Base-by-base conservation (phyloP, 2,329 filamentous ascomycete species). In the Diplocarpon rosae region DNA sequence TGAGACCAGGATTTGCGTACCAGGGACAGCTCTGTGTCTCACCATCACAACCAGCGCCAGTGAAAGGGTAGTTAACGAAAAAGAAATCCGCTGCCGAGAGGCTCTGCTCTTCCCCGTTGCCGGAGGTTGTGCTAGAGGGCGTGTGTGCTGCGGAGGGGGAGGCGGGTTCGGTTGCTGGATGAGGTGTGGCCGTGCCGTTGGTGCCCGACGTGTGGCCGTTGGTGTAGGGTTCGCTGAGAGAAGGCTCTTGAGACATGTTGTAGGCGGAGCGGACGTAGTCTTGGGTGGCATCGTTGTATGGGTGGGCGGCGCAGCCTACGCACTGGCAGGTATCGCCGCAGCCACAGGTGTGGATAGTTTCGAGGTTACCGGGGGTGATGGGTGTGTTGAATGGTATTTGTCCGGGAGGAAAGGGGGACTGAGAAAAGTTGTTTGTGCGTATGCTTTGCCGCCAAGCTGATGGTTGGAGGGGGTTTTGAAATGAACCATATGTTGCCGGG, bases 291-390 rank as follows among this genome's bases (percentile, higher is more conserved):
- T 75, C 69, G 52, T 84, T 84, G 56, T 78, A 81, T 11, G 80
- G 78, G 58, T 84, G 80, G 2, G 75, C 75, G 5, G 77, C 70
- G 57, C 81, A 85, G 10, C 79, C 80, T 30, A 84, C 66, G 56
- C 81, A 85, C 52, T 78, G 71, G 52, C 81, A 85, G 24, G 66
- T 66, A 43, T 80, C 74, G 15, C 81, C 81, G 56, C 81, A 85
- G 38, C 68, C 67, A 54, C 81, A 85, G 17, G 68, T 65, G 50
- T 74, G 69, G 12, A 59, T 28, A 0, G 55, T 58, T 15, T 59
- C 49, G 2, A 52, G 35, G 14, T 24, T 49, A 52, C 54, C 43
- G 62, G 65, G 37, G 65, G 65, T 42, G 59, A 64, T 15, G 61
- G 67, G 39, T 44, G 52, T 61, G 58, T 59, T 32, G 52, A 48